Evolutionary conservation across 2,329 filamentous ascomycete species (phyloP).

Genomic region (Xylaria arbuscula): DNA sequence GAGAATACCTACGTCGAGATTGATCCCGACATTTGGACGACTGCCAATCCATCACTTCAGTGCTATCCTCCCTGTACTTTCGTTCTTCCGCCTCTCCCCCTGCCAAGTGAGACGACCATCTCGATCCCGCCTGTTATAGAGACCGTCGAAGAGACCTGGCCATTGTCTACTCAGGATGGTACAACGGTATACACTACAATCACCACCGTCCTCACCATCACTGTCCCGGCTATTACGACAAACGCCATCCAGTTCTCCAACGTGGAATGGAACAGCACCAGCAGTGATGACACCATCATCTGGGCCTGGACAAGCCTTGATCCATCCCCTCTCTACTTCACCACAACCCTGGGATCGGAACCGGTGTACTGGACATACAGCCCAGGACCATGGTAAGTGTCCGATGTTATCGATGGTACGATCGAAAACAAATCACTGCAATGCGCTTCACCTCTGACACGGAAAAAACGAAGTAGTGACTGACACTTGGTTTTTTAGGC

Average conservation of each 20-base stretch:
- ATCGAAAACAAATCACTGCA: too few relatives aligned
- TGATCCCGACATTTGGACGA: constrained; percentile 12
- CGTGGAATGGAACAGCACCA: constrained; percentile 5
- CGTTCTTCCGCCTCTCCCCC: constrained; percentile 30
- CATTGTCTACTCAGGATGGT: constrained; percentile 2
- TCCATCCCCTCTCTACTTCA: constrained; percentile 1
- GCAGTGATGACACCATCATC: constrained; percentile 6
- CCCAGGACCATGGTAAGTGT: too few relatives aligned
- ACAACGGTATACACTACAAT: constrained; percentile 1
- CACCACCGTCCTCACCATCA: constrained; percentile 12
- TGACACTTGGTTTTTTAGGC: too few relatives aligned
- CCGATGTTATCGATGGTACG: too few relatives aligned
- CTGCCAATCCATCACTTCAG: constrained; percentile 23
- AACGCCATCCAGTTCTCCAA: constrained; percentile 13
- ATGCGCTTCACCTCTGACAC: too few relatives aligned
- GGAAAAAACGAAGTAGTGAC: too few relatives aligned
- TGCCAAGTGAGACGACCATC: constrained; percentile 25
- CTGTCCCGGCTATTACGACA: constrained; percentile 13
- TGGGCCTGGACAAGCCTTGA: constrained; percentile 20
- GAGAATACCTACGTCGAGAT: constrained; percentile 8
- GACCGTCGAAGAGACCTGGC: constrained; percentile 13
- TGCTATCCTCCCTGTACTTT: constrained; percentile 33
- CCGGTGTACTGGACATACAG: neutral
- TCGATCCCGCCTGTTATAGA: constrained; percentile 17
- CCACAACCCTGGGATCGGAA: too few relatives aligned